A percentile compares a stretch with the other conserved stretches of the same genome.
These are phyloP conservation scores for Quercus gilva DNA, from an alignment of 306 rosid genomes.

Conservation along the genomic window DNA sequence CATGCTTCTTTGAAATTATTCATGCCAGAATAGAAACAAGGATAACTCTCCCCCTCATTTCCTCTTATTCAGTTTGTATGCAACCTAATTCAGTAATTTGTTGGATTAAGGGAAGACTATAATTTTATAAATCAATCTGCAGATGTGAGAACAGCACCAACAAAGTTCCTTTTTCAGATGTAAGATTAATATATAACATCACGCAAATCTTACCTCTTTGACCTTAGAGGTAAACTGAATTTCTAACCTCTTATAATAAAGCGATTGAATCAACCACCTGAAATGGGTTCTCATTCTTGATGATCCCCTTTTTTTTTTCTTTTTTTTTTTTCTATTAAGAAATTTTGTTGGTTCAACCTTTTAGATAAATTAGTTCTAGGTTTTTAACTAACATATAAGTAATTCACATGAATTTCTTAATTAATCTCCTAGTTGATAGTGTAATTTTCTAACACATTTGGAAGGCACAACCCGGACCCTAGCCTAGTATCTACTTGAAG, in stretches of 20 bases:
- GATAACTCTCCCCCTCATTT: background rate
- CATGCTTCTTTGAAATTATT: conserved; percentile 10
- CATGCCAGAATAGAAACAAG: background rate
- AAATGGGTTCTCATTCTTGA: background rate
- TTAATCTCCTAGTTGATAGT: background rate
- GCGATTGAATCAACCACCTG: background rate
- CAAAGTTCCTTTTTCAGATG: background rate
- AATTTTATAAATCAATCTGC: background rate
- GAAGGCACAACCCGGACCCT: background rate
- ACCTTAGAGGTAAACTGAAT: background rate
- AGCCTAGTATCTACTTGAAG: background rate
- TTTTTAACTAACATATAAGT: background rate
- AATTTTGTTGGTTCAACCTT: background rate
- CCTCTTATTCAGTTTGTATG: background rate
- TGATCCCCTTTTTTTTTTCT: background rate
- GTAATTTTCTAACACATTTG: background rate
- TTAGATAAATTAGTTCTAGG: background rate
- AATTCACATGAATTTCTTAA: background rate
- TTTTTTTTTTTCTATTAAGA: background rate
- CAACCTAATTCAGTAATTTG: background rate
- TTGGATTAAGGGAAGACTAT: too few relatives aligned
- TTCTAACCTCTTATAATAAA: background rate
- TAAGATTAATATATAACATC: background rate
- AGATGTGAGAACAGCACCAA: background rate
- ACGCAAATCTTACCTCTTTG: background rate